These are phyloP conservation scores for Funneliformis caledonium DNA, from an alignment of 371 early-diverging fungal species.

Conservation along the genomic window DNA sequence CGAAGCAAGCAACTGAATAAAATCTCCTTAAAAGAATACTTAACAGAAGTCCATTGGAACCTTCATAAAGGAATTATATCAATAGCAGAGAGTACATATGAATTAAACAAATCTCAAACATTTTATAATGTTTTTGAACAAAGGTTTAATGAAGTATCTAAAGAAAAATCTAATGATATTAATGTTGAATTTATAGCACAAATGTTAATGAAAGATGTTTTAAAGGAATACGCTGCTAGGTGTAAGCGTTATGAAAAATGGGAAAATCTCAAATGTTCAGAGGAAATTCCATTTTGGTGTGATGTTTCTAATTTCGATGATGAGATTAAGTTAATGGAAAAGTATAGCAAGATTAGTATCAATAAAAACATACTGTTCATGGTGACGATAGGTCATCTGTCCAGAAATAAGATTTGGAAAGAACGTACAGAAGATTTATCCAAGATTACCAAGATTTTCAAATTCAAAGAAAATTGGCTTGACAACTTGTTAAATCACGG, in stretches of 20 bases:
- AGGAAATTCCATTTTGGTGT: background rate
- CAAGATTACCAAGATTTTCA: constrained; percentile 6
- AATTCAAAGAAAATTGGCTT: background rate
- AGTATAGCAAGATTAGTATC: background rate
- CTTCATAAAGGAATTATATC: constrained; percentile 1
- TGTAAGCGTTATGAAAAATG: constrained; percentile 1
- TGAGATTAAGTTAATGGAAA: constrained; percentile 13
- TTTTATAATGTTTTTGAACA: constrained; percentile 26
- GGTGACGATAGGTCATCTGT: background rate
- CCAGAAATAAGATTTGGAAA: background rate
- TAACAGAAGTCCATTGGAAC: constrained; percentile 1
- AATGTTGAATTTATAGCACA: constrained; percentile 2
- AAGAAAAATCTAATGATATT: background rate
- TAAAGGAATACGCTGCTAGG: background rate
- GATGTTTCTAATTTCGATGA: background rate
- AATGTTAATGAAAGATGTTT: background rate
- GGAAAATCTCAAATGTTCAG: constrained; percentile 13
- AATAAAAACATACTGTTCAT: too few species aligned
- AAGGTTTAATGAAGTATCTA: background rate
- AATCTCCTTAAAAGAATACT: background rate
- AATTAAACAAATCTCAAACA: constrained; percentile 1
- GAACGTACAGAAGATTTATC: background rate
- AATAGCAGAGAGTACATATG: background rate
- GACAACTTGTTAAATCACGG: too few species aligned
- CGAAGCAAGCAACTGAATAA: background rate